Base-by-base conservation (phyloP, 2,329 filamentous ascomycete genomes). In the Plenodomus lindquistii region DNA sequence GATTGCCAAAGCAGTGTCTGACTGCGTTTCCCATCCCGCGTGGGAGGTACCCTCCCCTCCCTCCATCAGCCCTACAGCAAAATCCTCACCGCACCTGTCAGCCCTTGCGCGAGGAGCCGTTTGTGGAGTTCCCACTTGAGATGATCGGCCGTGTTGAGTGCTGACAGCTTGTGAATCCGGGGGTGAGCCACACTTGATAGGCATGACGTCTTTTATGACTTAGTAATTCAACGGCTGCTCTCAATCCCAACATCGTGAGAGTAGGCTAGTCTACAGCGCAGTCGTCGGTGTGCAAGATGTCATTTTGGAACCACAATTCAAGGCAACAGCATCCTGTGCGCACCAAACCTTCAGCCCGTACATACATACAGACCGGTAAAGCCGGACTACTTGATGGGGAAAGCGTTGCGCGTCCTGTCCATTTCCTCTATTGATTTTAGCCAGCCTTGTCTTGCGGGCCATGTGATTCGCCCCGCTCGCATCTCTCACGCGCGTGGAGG, bases 51-150 rank as follows among this genome's bases (percentile, higher is more conserved):
- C 22, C 10, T 10, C 15, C 9, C 15, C 11, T 13, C 27, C 41
- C 41, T 39, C 37, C 46, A 18, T 53, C 54, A 62, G 57, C 59
- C 59, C 54, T 62, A 52, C 46, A 41, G 22, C 39, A 37, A 40
- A 43, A 53, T 49, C 53, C 54, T 54, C 52, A 48, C 59, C 52
- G 51, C 55, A 49, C 51, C 49, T 47, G 61, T 64, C 57, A 64
- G 61, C 61, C 55, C 60, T 63, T 62, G 60, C 48, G 60, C 60
- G 57, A 50, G 50, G 40, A 52, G 54, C 59, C 60, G 60, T 45
- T 50, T 44, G 53, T 51, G 53, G 49, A 52, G 48, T 42, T 48
- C 44, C 50, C 46, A 50, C 46, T 46, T 50, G 44, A 52, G 46
- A 58, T 48, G 47, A 55, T 57, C 60, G 50, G 57, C 57, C 19